phyloP scores from a whole-genome alignment of 2,329 filamentous ascomycete species.

The Pseudocercospora crystallina region DNA sequence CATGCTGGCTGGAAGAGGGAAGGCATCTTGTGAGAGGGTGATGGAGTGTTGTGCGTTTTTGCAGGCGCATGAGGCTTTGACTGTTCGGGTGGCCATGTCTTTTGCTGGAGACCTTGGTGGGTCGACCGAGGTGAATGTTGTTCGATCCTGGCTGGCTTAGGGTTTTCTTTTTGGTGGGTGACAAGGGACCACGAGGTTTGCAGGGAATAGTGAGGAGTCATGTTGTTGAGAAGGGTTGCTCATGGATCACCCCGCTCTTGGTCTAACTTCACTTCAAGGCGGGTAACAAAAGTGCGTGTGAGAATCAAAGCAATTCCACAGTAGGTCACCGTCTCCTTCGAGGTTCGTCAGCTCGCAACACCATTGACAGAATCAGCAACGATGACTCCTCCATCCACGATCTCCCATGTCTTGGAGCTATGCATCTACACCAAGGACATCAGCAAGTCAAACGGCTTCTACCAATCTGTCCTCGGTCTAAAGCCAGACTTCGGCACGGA shows the following conservation, averaged over 20 bases:
- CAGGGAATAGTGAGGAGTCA: too few species aligned
- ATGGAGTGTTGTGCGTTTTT: slow-evolving; percentile 34
- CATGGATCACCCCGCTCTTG: slow-evolving; percentile 1
- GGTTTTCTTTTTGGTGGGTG: too few species aligned
- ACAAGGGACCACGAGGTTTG: too few species aligned
- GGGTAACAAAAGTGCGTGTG: too few species aligned
- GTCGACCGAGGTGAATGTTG: too few species aligned
- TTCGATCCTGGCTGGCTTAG: too few species aligned
- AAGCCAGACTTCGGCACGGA: slow-evolving; percentile 9
- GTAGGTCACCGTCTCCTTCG: too few species aligned
- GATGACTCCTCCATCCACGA: slow-evolving; percentile 7
- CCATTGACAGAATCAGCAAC: not conserved
- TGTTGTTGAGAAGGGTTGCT: too few species aligned
- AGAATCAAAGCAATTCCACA: too few species aligned
- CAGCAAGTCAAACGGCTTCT: slow-evolving; percentile 7
- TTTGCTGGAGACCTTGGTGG: not conserved
- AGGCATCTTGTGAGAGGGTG: slow-evolving; percentile 31
- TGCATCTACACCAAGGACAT: slow-evolving; percentile 17
- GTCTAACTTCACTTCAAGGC: too few species aligned
- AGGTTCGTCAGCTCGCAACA: not conserved
- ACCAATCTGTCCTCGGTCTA: slow-evolving; percentile 11
- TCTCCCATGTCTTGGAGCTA: slow-evolving; percentile 15
- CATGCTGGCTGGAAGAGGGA: slow-evolving; percentile 41
- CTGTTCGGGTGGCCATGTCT: not conserved
- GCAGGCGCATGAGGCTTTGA: slow-evolving; percentile 38